Conservation (phyloP, 495 filamentous ascomycete species). For the Penicillium macrosclerotiorum region DNA sequence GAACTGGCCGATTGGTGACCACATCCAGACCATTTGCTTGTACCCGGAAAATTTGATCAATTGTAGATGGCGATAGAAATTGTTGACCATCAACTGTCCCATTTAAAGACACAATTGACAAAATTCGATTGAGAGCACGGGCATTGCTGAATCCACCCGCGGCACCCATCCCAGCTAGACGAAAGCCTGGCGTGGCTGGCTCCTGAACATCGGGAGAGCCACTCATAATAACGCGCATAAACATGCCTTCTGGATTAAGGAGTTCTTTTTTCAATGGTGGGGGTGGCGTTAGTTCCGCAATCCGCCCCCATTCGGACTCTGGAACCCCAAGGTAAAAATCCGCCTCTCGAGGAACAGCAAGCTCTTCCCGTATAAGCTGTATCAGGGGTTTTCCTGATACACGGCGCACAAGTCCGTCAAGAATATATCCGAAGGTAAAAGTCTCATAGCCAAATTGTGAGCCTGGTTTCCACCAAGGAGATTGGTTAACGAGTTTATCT, state of each 20-base stretch:
- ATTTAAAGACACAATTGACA: conserved; percentile 28
- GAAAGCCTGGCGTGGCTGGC: conserved; percentile 17
- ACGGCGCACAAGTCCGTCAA: conserved; percentile 39
- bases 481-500: conserved; percentile 32
- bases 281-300: conserved; percentile 26
- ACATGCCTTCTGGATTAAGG: conserved; percentile 13
- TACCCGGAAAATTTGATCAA: conserved; percentile 38
- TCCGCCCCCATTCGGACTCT: conserved; percentile 30
- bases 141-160: conserved; percentile 36
- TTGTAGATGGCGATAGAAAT: conserved; percentile 27
- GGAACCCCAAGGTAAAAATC: conserved; percentile 39
- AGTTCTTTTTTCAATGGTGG: not conserved
- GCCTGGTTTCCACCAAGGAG: conserved; percentile 46
- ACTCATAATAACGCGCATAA: too few species aligned
- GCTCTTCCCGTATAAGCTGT: conserved; percentile 41
- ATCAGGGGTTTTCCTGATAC: conserved; percentile 35
- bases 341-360: conserved; percentile 34
- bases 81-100: conserved; percentile 31
- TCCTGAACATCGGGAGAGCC: not conserved
- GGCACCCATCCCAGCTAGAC: conserved; percentile 25
- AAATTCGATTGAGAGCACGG: conserved; percentile 27
- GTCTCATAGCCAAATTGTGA: conserved; percentile 40
- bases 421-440: conserved; percentile 35
- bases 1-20: conserved; percentile 21
- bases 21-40: conserved; percentile 34